Percentiles rank a stretch among this genome's conserved stretches.
phyloP scores from a whole-genome alignment of 495 filamentous ascomycete genomes.

The Tuber borchii region DNA sequence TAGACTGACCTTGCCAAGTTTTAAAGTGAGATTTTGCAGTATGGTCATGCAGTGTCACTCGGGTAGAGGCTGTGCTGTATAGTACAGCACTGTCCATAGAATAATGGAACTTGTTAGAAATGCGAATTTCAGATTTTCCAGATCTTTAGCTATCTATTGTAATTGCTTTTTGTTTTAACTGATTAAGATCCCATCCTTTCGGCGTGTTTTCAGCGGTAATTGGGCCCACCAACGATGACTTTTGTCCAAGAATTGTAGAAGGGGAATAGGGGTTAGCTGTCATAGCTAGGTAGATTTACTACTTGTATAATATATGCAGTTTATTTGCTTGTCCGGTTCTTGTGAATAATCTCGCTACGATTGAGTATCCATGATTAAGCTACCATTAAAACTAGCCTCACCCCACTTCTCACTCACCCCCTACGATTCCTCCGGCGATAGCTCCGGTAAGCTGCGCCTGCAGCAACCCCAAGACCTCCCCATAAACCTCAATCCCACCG shows the following conservation, averaged over 20 bases:
- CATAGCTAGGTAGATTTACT: neutral
- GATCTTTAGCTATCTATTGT: too few relatives aligned
- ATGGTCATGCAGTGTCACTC: neutral
- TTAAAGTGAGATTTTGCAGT: neutral
- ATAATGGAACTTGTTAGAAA: too few relatives aligned
- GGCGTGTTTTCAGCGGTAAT: too few relatives aligned
- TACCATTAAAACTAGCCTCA: neutral
- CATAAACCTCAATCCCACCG: constrained; percentile 2
- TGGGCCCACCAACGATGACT: too few relatives aligned
- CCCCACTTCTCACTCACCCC: neutral
- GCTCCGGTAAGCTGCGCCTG: neutral
- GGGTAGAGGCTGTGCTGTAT: neutral
- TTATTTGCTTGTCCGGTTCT: neutral
- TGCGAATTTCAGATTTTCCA: too few relatives aligned
- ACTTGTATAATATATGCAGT: neutral
- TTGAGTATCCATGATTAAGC: neutral
- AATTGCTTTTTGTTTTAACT: too few relatives aligned
- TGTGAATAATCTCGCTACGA: neutral
- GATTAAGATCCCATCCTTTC: too few relatives aligned
- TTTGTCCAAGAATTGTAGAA: neutral
- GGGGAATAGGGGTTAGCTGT: neutral
- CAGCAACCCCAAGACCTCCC: neutral
- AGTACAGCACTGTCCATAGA: too few relatives aligned
- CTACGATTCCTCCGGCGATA: neutral
- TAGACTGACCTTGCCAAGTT: neutral